Evolutionary conservation across 2,329 filamentous ascomycete species (phyloP), one percentile per base, ranked within the genome.

Genomic region (Xylaria sp.): DNA sequence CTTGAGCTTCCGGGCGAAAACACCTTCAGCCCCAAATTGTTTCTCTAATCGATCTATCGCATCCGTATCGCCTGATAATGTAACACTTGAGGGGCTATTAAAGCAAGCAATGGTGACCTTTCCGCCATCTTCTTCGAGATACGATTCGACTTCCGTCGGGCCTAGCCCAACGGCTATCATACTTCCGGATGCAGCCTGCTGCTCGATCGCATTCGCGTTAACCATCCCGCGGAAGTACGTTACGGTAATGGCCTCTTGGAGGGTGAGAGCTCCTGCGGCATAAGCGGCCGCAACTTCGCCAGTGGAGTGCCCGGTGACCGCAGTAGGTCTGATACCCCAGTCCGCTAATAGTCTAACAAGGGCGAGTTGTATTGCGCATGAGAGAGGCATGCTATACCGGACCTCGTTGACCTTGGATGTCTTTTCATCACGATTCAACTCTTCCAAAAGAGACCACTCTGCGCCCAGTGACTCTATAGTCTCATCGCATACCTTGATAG

Each of bases 201-300:
- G 46, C 6, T 19, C 2, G 7, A 31, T 25, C 17, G 23, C 57
- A n/a, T n/a, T n/a, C n/a, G n/a, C n/a, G n/a, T n/a, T n/a, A 28
- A 14, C 38, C n/a, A 7, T 50, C 17, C 70, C 70, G 21, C 71
- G 67, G 21, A 70, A 53, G 47, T 67, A 73, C 1, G 70, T 67
- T 8, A 68, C 49, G 12, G 68, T 65, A 56, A 67, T 73, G 1
- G 68, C 70, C 4, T 65, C 65, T 46, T 59, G 71, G 38, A 60
- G 72, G 4, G 4, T 62, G 57, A 70, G 46, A 14, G 57, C 47
- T 31, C 61, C 61, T 1, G 61, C 61, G 1, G 56, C 57, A 40
- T 60, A 64, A 1, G 61, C 61, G 8, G 56, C 57, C 1, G 51
- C 61, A 11, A 60, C 60, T 49, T 64, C 61, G 8, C 61, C 61